These are phyloP conservation scores for Excoecaria agallocha DNA, from an alignment of 345 rosid species.

Conservation along the genomic window DNA sequence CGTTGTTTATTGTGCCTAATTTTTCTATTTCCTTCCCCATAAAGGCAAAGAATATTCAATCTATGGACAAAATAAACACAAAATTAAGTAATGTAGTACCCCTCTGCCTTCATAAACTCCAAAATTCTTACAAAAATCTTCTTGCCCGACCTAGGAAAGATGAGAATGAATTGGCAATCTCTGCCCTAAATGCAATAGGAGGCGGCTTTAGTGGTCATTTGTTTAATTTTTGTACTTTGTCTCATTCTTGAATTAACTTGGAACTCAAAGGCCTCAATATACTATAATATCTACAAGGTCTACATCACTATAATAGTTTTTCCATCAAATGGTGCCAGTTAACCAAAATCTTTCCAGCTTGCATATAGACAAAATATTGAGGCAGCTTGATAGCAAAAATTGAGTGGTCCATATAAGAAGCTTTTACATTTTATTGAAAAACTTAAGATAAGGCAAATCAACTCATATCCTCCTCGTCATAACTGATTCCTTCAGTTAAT, in stretches of 20 bases:
- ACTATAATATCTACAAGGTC: not conserved
- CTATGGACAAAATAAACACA: not conserved
- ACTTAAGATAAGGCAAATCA: conserved; percentile 12
- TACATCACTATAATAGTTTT: not conserved
- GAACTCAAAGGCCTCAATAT: not conserved
- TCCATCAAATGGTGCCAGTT: not conserved
- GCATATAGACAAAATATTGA: not conserved
- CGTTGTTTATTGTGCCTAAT: too few species aligned
- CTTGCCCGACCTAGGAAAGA: not conserved
- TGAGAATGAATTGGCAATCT: too few species aligned
- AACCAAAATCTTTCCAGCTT: conserved; percentile 1
- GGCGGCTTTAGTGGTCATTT: not conserved
- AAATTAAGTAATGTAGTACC: not conserved
- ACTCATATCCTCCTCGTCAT: conserved; percentile 4
- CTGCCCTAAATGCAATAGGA: not conserved
- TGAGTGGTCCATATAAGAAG: conserved; percentile 18
- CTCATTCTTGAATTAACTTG: not conserved
- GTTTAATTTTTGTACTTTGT: not conserved
- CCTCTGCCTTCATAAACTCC: not conserved
- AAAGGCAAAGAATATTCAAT: not conserved
- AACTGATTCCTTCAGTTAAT: conserved; percentile 4
- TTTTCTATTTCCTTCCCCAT: too few species aligned
- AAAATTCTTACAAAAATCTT: not conserved
- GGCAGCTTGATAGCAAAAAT: conserved; percentile 3
- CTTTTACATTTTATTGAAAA: not conserved